Base-by-base conservation (phyloP, 1,139 yeast genomes). In the Kodamaea alishanica region DNA sequence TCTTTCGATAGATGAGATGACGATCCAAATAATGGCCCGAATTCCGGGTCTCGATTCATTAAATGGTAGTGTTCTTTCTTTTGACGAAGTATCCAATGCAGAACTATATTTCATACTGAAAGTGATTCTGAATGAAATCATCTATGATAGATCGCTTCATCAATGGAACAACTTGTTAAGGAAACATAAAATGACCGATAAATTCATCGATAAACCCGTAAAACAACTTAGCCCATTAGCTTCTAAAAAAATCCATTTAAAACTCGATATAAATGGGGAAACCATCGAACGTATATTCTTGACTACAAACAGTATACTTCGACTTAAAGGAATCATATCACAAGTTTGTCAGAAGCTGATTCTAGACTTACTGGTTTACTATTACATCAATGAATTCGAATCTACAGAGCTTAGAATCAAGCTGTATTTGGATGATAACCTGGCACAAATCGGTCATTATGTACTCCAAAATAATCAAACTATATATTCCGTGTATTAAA, bases 41-140 rank as follows among this genome's bases (percentile, higher is more conserved):
- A 26, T 42, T 9, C 54, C 55, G 1, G 42, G 47, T 0, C 37
- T 81, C 0, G 31, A 39, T 2, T 62, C 62, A 22, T 56, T 88
- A 11, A 80, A 88, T 50, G 95, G 95, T 1, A 68, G 78, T 1
- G 35, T 36, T 0, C 60, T 86, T 6, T 54, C 64, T 1, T 41
- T 42, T 1, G 69, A 62, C 2, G 84, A 81, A 40, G 67, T 88
- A 24, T 47, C 46, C 2, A 84, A 82, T 46, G 82, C 86, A 0
- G 95, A 87, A 51, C 55, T 85, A 4, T 86, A 75, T 51, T 81
- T 84, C 47, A 65, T 84, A 26, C 70, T 81, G 2, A 70, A 71
- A 46, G 79, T 82, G 0, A 56, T 53, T 9, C 52, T 57, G 12
- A 65, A 66, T 0, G 48, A 51, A 6, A 53, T 61, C 31, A 38